These are phyloP conservation scores for Cutaneotrichosporon arboriforme DNA, from an alignment of 1,284 basidiomycete species.

Conservation along the genomic window DNA sequence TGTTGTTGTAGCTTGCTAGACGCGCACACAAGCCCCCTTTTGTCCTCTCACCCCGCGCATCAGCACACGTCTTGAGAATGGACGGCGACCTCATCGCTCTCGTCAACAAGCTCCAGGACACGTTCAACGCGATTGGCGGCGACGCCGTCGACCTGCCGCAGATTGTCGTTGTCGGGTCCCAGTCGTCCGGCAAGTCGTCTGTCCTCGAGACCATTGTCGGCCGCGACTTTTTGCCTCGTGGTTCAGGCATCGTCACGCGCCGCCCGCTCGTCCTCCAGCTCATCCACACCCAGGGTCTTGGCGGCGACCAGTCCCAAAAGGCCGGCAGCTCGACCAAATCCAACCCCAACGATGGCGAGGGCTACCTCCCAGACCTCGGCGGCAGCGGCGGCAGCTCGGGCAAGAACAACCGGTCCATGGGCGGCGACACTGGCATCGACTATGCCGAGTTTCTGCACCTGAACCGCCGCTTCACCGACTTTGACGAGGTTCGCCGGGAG, in stretches of 20 bases:
- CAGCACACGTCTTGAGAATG: slow-evolving; percentile 52
- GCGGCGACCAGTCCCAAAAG: background rate
- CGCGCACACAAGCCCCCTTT: too few species aligned
- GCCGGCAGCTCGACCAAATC: background rate
- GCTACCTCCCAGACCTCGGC: slow-evolving; percentile 38
- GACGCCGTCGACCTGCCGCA: slow-evolving; percentile 54
- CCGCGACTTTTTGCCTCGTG: slow-evolving; percentile 87
- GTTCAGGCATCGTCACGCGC: slow-evolving; percentile 73
- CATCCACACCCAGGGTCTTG: slow-evolving; percentile 66
- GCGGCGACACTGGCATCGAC: slow-evolving; percentile 55
- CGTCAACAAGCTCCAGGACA: slow-evolving; percentile 84
- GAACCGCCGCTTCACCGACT: slow-evolving; percentile 93
- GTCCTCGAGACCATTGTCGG: slow-evolving; percentile 73
- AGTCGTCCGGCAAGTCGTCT: slow-evolving; percentile 55
- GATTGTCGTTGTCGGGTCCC: slow-evolving; percentile 50
- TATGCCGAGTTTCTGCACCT: slow-evolving; percentile 97
- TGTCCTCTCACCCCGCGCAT: too few species aligned
- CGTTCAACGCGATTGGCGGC: slow-evolving; percentile 52
- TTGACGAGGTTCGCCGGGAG: slow-evolving; percentile 86
- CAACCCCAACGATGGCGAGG: slow-evolving; percentile 17
- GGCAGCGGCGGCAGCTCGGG: slow-evolving; percentile 17
- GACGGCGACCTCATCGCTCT: slow-evolving; percentile 90
- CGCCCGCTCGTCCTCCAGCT: slow-evolving; percentile 92
- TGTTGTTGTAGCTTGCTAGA: too few species aligned
- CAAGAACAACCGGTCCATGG: slow-evolving; percentile 20